Evolutionary conservation across 331 rosid genomes (phyloP).

Genomic region (Dryas integrifolia): DNA sequence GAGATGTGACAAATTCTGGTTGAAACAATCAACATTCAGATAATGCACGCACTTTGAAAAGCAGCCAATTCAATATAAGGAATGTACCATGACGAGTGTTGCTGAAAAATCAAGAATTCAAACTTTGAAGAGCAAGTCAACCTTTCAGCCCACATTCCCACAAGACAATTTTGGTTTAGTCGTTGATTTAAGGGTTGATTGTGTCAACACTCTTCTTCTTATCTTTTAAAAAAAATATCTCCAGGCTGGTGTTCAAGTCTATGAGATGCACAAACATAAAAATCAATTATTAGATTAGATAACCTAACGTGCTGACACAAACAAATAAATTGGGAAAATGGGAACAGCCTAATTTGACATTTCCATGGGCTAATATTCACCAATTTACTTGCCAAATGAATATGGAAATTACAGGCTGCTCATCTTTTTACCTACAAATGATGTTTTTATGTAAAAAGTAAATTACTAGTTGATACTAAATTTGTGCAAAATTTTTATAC

Average conservation of each 20-base stretch:
- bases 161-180: background rate
- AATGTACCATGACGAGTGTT: background rate
- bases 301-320: background rate
- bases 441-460: too few relatives aligned
- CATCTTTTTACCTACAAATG: background rate
- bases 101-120: conserved; percentile 1
- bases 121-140: conserved; percentile 5
- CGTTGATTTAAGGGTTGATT: background rate
- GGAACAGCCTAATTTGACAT: background rate
- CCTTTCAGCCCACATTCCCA: background rate
- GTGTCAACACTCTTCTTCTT: too few relatives aligned
- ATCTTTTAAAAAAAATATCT: too few relatives aligned
- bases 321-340: too few relatives aligned
- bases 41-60: background rate
- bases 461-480: background rate
- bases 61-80: background rate
- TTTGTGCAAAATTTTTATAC: too few relatives aligned
- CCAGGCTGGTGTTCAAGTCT: background rate
- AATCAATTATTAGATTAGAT: background rate
- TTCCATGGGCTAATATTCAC: background rate
- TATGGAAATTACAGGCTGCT: background rate
- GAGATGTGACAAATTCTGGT: background rate
- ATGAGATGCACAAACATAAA: background rate
- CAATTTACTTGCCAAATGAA: background rate
- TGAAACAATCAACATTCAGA: background rate